Evolutionary conservation across 192 early-diverging fungal species (phyloP).

Genomic region (Coemansia reversa): DNA sequence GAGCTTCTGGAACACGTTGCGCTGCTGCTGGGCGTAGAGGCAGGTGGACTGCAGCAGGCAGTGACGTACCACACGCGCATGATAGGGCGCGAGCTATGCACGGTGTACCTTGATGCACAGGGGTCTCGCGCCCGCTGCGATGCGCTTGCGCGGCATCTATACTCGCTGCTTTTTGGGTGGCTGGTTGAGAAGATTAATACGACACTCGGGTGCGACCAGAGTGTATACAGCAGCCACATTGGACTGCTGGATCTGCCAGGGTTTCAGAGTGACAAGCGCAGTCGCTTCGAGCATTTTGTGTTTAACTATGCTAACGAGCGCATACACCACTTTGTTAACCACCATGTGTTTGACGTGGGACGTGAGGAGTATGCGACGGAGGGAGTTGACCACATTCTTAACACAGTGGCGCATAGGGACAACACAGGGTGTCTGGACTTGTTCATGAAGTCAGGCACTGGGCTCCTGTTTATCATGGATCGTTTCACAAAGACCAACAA

Average conservation of each 20-base stretch:
- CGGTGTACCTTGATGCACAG: conserved; percentile 75
- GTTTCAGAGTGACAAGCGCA: conserved; percentile 63
- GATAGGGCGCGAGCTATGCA: conserved; percentile 80
- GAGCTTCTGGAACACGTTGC: conserved; percentile 82
- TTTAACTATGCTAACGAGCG: conserved; percentile 91
- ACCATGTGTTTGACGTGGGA: conserved; percentile 71
- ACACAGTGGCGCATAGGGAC: conserved; percentile 60
- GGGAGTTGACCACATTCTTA: conserved; percentile 58
- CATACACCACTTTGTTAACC: conserved; percentile 72
- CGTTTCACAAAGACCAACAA: conserved; percentile 56
- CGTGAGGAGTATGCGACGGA: conserved; percentile 64
- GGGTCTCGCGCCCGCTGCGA: conserved; percentile 72
- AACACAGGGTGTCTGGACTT: conserved; percentile 75
- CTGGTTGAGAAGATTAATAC: conserved; percentile 80
- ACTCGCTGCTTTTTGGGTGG: conserved; percentile 84
- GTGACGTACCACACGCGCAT: conserved; percentile 85
- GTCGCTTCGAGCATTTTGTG: conserved; percentile 62
- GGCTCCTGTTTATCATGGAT: conserved; percentile 78
- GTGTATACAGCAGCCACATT: conserved; percentile 69
- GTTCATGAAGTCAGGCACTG: conserved; percentile 68
- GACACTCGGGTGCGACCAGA: conserved; percentile 66
- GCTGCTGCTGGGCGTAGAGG: conserved; percentile 81
- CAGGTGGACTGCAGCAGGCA: conserved; percentile 70
- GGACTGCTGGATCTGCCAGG: conserved; percentile 88
- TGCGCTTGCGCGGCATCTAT: conserved; percentile 68